A percentile compares a stretch with the other conserved stretches of the same genome.
phyloP scores from a whole-genome alignment of 2,329 filamentous ascomycete genomes.

The Pseudogymnoascus sp. region DNA sequence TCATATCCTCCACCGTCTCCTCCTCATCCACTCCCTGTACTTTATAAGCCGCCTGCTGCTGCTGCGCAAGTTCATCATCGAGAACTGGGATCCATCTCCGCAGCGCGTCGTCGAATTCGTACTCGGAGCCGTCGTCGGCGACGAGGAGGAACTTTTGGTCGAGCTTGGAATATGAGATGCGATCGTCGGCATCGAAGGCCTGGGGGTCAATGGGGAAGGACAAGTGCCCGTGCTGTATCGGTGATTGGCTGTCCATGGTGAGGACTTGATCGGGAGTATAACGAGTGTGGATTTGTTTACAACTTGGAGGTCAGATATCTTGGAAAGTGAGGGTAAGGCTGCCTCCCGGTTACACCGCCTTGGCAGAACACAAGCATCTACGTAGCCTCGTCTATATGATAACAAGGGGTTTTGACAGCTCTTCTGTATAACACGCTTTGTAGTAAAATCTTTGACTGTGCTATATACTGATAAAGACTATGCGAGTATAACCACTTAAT shows the following conservation, averaged over 20 bases:
- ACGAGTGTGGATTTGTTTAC: not conserved
- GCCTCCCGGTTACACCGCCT: constrained; percentile 3
- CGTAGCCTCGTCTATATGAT: not conserved
- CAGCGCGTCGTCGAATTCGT: constrained; percentile 66
- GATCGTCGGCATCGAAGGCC: constrained; percentile 65
- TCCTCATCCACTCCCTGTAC: constrained; percentile 53
- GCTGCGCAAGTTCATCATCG: constrained; percentile 53
- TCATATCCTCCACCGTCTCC: constrained; percentile 40
- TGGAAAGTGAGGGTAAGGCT: constrained; percentile 7
- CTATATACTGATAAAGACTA: not conserved
- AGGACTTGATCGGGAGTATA: not conserved
- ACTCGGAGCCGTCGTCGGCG: constrained; percentile 76
- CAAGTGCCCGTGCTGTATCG: not conserved
- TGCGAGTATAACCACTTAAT: not conserved
- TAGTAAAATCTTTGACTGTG: not conserved
- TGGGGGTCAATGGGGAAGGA: constrained; percentile 26
- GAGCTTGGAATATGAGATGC: constrained; percentile 79
- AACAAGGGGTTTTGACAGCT: not conserved
- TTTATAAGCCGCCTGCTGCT: constrained; percentile 55
- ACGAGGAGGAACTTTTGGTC: constrained; percentile 79
- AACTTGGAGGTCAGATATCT: not conserved
- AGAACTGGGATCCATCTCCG: constrained; percentile 69
- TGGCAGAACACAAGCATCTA: not conserved
- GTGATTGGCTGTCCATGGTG: not conserved
- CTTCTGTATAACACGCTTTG: not conserved